Base-by-base conservation (phyloP, 805 yeast species). In the Cyberlindnera petersonii region DNA sequence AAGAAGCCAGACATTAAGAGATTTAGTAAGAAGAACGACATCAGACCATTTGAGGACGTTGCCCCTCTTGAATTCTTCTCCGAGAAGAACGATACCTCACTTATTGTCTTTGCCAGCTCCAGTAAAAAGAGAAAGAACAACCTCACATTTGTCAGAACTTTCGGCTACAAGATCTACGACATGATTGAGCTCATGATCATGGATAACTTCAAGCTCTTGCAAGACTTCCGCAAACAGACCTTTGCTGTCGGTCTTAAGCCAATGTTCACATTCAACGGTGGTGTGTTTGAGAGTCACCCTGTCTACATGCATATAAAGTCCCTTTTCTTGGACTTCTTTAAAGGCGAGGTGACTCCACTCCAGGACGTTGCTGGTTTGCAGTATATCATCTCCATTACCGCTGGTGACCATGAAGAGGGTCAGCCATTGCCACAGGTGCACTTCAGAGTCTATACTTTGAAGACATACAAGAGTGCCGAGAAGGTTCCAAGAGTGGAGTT, bases 361-460 rank as follows among this genome's bases (percentile, higher is more conserved):
- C 88, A 87, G 57, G 98, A 93, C 61, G 95, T 91, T 31, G 94
- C 96, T 2, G 97, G 97, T 34, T 71, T 93, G 50, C 98, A 93
- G 64, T 85, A 86, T 60, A 82, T 93, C 37, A 87, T 93, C 50
- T 75, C 95, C 4, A 65, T 93, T 39, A 81, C 82, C 14, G 79
- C 78, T 40, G 93, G 85, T 51, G 89, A 85, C 52, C 73, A 77
- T 47, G 86, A 83, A 55, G 79, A 79, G 40, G 71, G 80, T 40
- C 72, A 72, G 44, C 72, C 77, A 29, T 71, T 89, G 48, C 97
- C 98, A 14, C 63, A 73, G 36, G 83, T 93, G 33, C 74, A 87
- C 56, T 91, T 93, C 75, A 78, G 98, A 66, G 97, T 88, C 22
- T 93, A 91, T 63, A 78, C 82, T 55, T 66, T 93, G 54, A 86